Percentiles rank a stretch among this genome's conserved stretches.
These are phyloP conservation scores for Exobasidium rhododendri DNA, from an alignment of 1,284 basidiomycete species.

Conservation along the genomic window DNA sequence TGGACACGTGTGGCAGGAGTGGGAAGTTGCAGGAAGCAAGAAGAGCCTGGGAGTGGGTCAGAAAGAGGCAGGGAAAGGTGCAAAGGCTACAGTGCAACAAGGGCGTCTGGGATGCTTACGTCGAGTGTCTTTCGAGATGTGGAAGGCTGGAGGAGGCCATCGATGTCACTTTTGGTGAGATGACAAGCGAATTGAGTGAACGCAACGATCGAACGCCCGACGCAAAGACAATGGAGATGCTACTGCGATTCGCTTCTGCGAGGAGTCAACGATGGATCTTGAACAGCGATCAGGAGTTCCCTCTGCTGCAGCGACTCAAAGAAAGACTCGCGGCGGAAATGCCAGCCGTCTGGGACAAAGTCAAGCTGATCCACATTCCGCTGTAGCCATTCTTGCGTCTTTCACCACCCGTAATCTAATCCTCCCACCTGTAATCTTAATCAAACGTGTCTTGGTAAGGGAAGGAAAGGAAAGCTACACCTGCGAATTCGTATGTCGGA, in stretches of 20 bases:
- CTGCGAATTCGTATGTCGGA: too few relatives aligned
- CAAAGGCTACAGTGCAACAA: constrained; percentile 23
- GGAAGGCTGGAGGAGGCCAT: constrained; percentile 68
- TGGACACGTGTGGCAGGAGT: constrained; percentile 74
- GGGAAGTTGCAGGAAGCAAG: neutral
- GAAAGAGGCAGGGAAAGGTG: neutral
- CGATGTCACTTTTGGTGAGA: constrained; percentile 65
- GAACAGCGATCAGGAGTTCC: neutral
- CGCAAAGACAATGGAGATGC: constrained; percentile 50
- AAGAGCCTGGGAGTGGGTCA: neutral
- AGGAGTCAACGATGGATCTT: neutral
- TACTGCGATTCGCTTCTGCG: constrained; percentile 55
- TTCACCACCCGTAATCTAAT: too few relatives aligned
- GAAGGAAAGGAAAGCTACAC: too few relatives aligned
- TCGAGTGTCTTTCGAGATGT: constrained; percentile 81
- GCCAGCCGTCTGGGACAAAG: neutral
- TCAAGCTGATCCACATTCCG: neutral
- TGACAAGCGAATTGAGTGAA: constrained; percentile 55
- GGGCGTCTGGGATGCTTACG: constrained; percentile 68
- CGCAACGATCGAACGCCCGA: constrained; percentile 29
- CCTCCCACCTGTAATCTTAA: too few relatives aligned
- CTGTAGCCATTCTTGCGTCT: too few relatives aligned
- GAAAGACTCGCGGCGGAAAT: neutral
- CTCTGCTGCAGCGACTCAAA: neutral
- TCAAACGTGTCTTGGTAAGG: too few relatives aligned